Evolutionary conservation across 768 basidiomycete genomes (phyloP).

Genomic region (Heimioporus sp.): DNA sequence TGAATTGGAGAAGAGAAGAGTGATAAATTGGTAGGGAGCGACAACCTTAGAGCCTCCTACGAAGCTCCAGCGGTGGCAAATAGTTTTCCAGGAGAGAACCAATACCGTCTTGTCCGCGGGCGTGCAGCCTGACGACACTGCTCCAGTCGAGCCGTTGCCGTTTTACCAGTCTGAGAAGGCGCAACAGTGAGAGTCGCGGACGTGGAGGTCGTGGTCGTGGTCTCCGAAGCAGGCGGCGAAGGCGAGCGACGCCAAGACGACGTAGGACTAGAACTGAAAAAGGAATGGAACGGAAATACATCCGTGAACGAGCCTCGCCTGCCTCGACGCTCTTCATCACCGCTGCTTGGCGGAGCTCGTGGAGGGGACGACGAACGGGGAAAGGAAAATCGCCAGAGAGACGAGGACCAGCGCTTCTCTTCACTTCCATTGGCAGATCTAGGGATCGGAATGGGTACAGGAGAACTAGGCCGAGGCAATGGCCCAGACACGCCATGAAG

Average conservation of each 20-base stretch:
- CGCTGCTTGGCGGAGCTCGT: conserved; percentile 20
- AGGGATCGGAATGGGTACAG: conserved; percentile 29
- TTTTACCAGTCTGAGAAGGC: conserved; percentile 16
- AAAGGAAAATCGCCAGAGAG: conserved; percentile 36
- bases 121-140: conserved; percentile 33
- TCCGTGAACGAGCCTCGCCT: conserved; percentile 32
- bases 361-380: conserved; percentile 29
- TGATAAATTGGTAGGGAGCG: conserved; percentile 7
- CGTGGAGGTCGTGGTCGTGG: conserved; percentile 8
- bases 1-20: background rate
- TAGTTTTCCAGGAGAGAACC: conserved; percentile 55
- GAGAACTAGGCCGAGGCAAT: conserved; percentile 24
- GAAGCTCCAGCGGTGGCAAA: conserved; percentile 43
- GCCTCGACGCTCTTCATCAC: conserved; percentile 26
- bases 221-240: conserved; percentile 39
- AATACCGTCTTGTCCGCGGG: conserved; percentile 44
- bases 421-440: conserved; percentile 31
- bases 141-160: conserved; percentile 26
- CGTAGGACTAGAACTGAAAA: conserved; percentile 31
- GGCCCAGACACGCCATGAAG: conserved; percentile 10
- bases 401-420: conserved; percentile 33
- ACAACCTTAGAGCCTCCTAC: conserved; percentile 16
- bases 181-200: conserved; percentile 30
- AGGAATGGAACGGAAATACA: conserved; percentile 48
- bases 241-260: conserved; percentile 36